Evolutionary conservation across 352 stramenopile genomes (phyloP).

Genomic region (Phytopythium kandeliae): DNA sequence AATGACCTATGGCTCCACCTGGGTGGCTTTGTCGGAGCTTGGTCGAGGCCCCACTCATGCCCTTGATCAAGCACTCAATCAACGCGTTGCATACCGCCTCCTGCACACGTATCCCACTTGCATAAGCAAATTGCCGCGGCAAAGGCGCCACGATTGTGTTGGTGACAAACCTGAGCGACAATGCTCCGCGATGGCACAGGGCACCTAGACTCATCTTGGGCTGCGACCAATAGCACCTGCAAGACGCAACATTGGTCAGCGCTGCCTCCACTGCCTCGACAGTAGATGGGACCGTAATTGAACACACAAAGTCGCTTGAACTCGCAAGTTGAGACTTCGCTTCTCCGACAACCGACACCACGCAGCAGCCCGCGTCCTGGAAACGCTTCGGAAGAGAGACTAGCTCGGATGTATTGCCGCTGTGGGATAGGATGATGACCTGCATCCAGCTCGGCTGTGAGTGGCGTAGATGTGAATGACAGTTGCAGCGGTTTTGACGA

Average conservation of each 20-base stretch:
- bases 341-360: constrained; percentile 52
- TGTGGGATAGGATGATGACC: constrained; percentile 72
- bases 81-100: constrained; percentile 74
- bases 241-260: neutral
- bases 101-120: constrained; percentile 14
- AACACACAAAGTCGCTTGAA: constrained; percentile 30
- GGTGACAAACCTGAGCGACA: constrained; percentile 45
- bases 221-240: constrained; percentile 39
- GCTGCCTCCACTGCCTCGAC: neutral
- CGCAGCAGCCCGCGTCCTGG: constrained; percentile 22
- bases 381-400: constrained; percentile 43
- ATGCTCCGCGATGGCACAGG: constrained; percentile 77
- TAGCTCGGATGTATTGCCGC: constrained; percentile 58
- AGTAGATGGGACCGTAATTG: neutral
- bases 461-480: neutral
- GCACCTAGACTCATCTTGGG: constrained; percentile 35
- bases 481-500: constrained; percentile 1
- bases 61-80: constrained; percentile 49
- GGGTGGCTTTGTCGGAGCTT: constrained; percentile 59
- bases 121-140: neutral
- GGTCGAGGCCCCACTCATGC: constrained; percentile 16
- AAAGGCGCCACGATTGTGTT: neutral
- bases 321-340: constrained; percentile 23
- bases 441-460: constrained; percentile 5
- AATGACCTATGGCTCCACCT: constrained; percentile 52